Evolutionary conservation across 805 yeast genomes (phyloP).

Genomic region (Schwanniomyces sp.): DNA sequence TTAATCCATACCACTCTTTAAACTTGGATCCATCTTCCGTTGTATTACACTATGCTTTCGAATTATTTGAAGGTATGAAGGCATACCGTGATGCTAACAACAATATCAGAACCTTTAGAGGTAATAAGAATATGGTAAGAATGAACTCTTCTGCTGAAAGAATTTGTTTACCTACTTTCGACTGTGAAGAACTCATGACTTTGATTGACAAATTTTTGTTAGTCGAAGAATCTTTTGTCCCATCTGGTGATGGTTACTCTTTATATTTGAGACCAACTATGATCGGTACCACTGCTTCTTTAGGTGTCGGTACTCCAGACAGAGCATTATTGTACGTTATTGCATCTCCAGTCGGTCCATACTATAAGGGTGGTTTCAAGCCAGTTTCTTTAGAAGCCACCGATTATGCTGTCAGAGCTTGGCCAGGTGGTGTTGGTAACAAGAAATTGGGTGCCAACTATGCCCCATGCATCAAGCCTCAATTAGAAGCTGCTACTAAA

Average conservation of each 20-base stretch:
- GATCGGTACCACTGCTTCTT: constrained; percentile 86
- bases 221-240: constrained; percentile 76
- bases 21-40: constrained; percentile 82
- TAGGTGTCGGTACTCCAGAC: constrained; percentile 84
- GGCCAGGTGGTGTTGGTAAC: constrained; percentile 99
- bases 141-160: constrained; percentile 87
- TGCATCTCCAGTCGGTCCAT: constrained; percentile 96
- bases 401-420: constrained; percentile 93
- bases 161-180: constrained; percentile 86
- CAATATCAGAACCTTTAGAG: constrained; percentile 79
- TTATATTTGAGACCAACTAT: constrained; percentile 91
- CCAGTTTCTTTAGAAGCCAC: constrained; percentile 95
- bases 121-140: constrained; percentile 88
- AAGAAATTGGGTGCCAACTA: constrained; percentile 96
- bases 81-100: constrained; percentile 72
- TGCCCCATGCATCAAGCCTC: constrained; percentile 94
- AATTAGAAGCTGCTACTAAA: constrained; percentile 81
- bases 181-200: constrained; percentile 71
- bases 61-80: constrained; percentile 93
- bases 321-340: constrained; percentile 83
- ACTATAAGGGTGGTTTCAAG: constrained; percentile 86
- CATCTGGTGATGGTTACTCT: constrained; percentile 84
- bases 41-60: constrained; percentile 94
- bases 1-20: constrained; percentile 79
- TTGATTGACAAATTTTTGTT: constrained; percentile 74